Base-by-base conservation (phyloP, 805 yeast genomes). In the Candida endomychidarum region DNA sequence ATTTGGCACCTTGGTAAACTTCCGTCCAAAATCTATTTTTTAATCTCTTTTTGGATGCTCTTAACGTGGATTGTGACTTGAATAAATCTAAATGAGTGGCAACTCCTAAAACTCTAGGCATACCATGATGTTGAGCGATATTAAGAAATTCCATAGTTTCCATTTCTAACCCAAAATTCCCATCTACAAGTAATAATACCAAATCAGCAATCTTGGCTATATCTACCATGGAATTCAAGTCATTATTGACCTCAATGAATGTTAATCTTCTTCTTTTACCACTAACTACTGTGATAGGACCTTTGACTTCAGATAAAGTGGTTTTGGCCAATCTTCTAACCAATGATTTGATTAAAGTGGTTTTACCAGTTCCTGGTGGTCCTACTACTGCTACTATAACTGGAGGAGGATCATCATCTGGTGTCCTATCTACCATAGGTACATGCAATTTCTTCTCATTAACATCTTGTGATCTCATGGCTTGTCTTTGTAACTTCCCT, bases 61-160 rank as follows among this genome's bases (percentile, higher is more conserved):
- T 77, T 58, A 93, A 73, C 1, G 97, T 88, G 9, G 95, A 75
- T 45, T 85, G 96, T 12, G 86, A 83, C 58, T 86, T 90, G 74
- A 93, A 93, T 37, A 93, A 73, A 63, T 93, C 99, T 54, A 95
- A 74, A 69, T 93, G 99, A 0, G 99, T 93, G 5, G 96, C 85
- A 8, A 93, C 86, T 49, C 98, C 99, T 32, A 93, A 71, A 14
- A 93, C 95, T 52, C 96, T 78, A 29, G 99, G 99, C 90, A 93
- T 93, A 63, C 99, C 99, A 62, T 93, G 99, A 57, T 91, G 97
- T 53, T 93, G 96, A 3, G 96, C 95, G 50, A 93, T 78, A 56
- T 93, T 95, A 48, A 93, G 72, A 57, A 93, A 93, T 65, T 93
- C 99, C 98, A 93, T 95, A 7, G 99, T 93, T 65, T 93, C 99